phyloP scores from a whole-genome alignment of 2,329 filamentous ascomycete genomes.

The Fusarium xylarioides region DNA sequence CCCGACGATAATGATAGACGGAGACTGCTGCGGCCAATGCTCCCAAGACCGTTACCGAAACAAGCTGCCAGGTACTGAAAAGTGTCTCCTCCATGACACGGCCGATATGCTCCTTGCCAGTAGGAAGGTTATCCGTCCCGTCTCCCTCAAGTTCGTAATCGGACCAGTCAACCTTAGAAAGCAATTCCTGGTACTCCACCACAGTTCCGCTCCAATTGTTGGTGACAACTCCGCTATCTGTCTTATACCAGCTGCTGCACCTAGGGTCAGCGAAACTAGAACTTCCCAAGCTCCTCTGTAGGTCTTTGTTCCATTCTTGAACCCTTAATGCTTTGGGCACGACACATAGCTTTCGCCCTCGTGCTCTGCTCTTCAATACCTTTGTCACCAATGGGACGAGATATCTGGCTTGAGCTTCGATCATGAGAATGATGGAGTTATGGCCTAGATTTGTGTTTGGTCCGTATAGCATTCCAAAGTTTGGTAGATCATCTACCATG shows the following conservation, averaged over 20 bases:
- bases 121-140: accelerated
- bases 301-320: background rate
- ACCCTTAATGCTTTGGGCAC: accelerated
- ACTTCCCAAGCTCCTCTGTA: accelerated
- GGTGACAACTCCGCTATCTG: background rate
- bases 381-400: background rate
- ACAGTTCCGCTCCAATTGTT: background rate
- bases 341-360: accelerated
- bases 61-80: accelerated
- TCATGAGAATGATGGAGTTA: background rate
- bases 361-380: background rate
- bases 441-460: background rate
- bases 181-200: background rate
- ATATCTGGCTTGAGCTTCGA: background rate
- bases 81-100: background rate
- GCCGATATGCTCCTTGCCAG: background rate
- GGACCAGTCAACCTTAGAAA: background rate
- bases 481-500: background rate
- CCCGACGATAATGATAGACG: accelerated
- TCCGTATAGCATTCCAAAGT: background rate
- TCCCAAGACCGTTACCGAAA: accelerated
- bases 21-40: accelerated
- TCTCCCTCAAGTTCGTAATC: background rate
- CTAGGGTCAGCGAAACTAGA: accelerated
- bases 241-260: background rate